Evolutionary conservation across 805 yeast species (phyloP).

Genomic region (Cyberlindnera petersonii): DNA sequence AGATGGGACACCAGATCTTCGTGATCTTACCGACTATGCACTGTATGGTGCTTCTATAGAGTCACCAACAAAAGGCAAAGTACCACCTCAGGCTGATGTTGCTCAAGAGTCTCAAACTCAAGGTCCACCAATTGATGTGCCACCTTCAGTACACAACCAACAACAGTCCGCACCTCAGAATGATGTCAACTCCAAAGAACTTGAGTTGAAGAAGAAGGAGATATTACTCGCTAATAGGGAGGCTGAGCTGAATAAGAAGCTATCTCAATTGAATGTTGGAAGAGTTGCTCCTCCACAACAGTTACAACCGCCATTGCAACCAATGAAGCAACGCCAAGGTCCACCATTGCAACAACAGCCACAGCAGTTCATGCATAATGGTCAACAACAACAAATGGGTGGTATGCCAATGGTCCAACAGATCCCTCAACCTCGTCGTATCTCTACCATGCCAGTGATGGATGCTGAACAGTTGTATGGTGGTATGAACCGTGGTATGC

Average conservation of each 20-base stretch:
- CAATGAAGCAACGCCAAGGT: conserved; percentile 9
- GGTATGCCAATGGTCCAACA: not conserved
- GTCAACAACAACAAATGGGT: not conserved
- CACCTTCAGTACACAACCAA: conserved; percentile 1
- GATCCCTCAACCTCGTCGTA: conserved; percentile 25
- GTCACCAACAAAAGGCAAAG: conserved; percentile 12
- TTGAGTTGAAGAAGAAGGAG: conserved; percentile 27
- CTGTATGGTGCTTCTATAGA: conserved; percentile 21
- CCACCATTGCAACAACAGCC: conserved; percentile 5
- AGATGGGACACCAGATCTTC: conserved; percentile 29
- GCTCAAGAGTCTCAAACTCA: too few species aligned
- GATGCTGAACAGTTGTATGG: conserved; percentile 14
- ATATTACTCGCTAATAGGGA: conserved; percentile 23
- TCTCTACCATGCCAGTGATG: conserved; percentile 24
- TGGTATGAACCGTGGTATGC: conserved; percentile 16
- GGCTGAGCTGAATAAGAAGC: conserved; percentile 26
- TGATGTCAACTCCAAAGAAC: conserved; percentile 22
- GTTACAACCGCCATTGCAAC: conserved; percentile 13
- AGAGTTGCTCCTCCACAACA: conserved; percentile 18
- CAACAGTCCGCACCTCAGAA: conserved; percentile 20
- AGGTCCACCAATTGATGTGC: not conserved
- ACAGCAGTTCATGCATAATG: conserved; percentile 14
- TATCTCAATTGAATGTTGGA: conserved; percentile 12
- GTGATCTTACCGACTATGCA: conserved; percentile 27
- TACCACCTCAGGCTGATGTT: not conserved